These are phyloP conservation scores for Saccharomycopsis vini DNA, from an alignment of 805 yeast species.

Conservation along the genomic window DNA sequence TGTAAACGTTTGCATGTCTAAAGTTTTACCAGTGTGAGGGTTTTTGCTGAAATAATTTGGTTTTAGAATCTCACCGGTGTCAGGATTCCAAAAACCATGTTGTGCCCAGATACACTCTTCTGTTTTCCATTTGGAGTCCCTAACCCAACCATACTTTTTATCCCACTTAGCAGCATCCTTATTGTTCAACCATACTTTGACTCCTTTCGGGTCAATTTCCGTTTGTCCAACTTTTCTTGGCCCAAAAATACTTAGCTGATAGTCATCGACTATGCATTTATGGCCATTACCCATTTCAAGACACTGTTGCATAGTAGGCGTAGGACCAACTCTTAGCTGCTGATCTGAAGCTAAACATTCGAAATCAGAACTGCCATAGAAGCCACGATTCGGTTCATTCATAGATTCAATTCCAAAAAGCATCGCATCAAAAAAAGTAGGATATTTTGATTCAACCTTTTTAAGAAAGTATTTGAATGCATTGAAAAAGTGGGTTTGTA, in stretches of 20 bases:
- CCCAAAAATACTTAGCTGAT: constrained; percentile 65
- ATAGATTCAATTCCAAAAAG: constrained; percentile 74
- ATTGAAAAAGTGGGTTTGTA: constrained; percentile 53
- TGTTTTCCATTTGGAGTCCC: constrained; percentile 55
- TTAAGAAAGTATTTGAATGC: constrained; percentile 44
- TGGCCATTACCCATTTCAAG: constrained; percentile 74
- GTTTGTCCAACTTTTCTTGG: constrained; percentile 55
- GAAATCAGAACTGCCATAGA: constrained; percentile 54
- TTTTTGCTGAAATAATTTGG: constrained; percentile 48
- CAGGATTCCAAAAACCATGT: constrained; percentile 65
- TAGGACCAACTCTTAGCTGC: constrained; percentile 65
- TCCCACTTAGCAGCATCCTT: constrained; percentile 29
- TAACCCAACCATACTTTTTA: constrained; percentile 56
- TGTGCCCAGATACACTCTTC: constrained; percentile 78
- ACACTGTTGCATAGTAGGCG: constrained; percentile 74
- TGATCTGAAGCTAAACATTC: constrained; percentile 47
- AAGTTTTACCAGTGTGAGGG: constrained; percentile 25
- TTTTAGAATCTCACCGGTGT: constrained; percentile 31
- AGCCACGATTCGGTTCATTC: constrained; percentile 80
- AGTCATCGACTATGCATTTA: constrained; percentile 57
- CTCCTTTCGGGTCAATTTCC: constrained; percentile 57
- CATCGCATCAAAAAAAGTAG: constrained; percentile 38
- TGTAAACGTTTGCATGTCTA: constrained; percentile 49
- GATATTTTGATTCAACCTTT: constrained; percentile 31
- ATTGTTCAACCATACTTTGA: constrained; percentile 55